Evolutionary conservation across 805 yeast species (phyloP).

Genomic region (Myxozyma geophila): DNA sequence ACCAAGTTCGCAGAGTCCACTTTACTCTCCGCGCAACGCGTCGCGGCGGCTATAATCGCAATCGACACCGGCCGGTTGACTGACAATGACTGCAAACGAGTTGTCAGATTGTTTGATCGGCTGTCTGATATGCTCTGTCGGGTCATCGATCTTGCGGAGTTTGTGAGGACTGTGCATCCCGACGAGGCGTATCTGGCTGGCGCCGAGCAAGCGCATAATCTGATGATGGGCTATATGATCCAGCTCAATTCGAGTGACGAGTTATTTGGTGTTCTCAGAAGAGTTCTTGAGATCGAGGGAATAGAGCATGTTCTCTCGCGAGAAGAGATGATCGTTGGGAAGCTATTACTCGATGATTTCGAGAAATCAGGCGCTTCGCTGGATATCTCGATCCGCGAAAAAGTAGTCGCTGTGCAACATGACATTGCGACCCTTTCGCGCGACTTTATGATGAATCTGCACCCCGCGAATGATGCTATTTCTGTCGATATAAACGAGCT

Average conservation of each 20-base stretch:
- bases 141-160: constrained; percentile 92
- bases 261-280: constrained; percentile 62
- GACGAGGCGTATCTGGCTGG: constrained; percentile 67
- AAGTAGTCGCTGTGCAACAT: constrained; percentile 78
- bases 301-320: constrained; percentile 52
- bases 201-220: constrained; percentile 86
- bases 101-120: constrained; percentile 73
- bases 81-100: constrained; percentile 50
- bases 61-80: constrained; percentile 47
- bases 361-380: constrained; percentile 87
- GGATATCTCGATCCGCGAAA: constrained; percentile 62
- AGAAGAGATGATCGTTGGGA: constrained; percentile 85
- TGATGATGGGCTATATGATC: constrained; percentile 93
- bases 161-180: constrained; percentile 83
- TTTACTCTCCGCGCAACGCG: constrained; percentile 62
- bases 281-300: constrained; percentile 54
- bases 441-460: constrained; percentile 61
- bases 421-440: constrained; percentile 82
- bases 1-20: constrained; percentile 68
- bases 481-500: constrained; percentile 42
- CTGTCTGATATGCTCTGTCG: constrained; percentile 87
- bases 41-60: constrained; percentile 61
- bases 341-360: constrained; percentile 78
- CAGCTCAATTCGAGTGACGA: constrained; percentile 81
- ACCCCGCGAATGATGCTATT: constrained; percentile 44